Base-by-base conservation (phyloP, 2,329 filamentous ascomycete genomes). In the Botryotinia calthae region DNA sequence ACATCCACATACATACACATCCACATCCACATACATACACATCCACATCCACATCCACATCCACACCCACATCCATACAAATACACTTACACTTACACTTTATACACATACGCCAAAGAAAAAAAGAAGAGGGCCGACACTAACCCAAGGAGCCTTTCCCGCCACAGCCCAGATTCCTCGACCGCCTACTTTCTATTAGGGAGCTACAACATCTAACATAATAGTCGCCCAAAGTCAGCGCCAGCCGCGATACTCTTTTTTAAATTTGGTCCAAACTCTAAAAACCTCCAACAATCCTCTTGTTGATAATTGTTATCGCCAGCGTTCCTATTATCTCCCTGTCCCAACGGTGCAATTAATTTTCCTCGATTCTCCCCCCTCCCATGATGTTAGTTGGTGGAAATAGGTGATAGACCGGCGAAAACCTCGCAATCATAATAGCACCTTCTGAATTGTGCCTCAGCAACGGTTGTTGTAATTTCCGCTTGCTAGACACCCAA, bases 341-440 rank as follows among this genome's bases (percentile, higher is more conserved):
- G 28, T 37, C 44, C 14, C 16, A 2, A 40, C 58, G 64, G n/a
- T 48, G 34, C 34, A 56, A 51, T 51, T 65, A 34, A n/a, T 48
- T 44, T 22, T n/a, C 44, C 44, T 44, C 42, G 63, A 54, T 25
- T 10, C n/a, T 25, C 71, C 77, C 70, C 77, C 81, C 80, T 78
- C 80, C 78, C 83, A 84, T 80, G 79, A 86, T 86, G 85, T 82
- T 81, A 84, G 82, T 79, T 80, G 82, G 79, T 77, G 77, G 78
- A 76, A 76, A 77, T 79, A 76, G 82, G 82, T 83, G 82, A 81
- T 83, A 79, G 81, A 76, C 75, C 78, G 78, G 79, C 79, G 78
- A 80, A 75, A 51, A 71, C 69, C 72, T 78, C 79, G 75, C 76
- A 71, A 63, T 54, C 46, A 54, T 51, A 70, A 54, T 34, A 56